These are phyloP conservation scores for Psilocybe cubensis DNA, from an alignment of 768 basidiomycete species.

Conservation along the genomic window DNA sequence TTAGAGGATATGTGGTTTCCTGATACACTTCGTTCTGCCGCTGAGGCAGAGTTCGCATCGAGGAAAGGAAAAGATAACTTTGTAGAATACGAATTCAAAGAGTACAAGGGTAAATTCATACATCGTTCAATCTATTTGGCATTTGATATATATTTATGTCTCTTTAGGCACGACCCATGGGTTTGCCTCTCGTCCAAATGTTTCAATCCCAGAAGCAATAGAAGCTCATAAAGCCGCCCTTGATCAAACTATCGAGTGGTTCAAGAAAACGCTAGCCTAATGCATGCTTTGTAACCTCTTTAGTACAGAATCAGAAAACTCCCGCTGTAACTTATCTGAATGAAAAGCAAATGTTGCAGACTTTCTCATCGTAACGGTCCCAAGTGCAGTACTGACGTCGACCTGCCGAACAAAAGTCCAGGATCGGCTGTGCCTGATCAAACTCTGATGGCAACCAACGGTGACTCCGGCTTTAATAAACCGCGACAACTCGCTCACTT, in stretches of 20 bases:
- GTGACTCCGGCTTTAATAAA: background rate
- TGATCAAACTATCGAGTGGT: conserved; percentile 46
- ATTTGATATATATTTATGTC: background rate
- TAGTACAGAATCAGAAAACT: too few relatives aligned
- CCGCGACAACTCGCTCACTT: background rate
- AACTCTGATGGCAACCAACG: too few relatives aligned
- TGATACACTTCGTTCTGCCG: conserved; percentile 28
- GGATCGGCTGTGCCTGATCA: too few relatives aligned
- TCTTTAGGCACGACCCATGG: conserved; percentile 46
- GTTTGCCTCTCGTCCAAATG: conserved; percentile 45
- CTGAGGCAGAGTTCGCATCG: conserved; percentile 38
- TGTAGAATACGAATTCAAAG: conserved; percentile 47
- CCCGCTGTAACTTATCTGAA: background rate
- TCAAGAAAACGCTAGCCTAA: conserved; percentile 33
- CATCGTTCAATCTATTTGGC: background rate
- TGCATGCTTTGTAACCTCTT: background rate
- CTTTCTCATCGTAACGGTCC: too few relatives aligned
- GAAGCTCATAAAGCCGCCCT: conserved; percentile 44
- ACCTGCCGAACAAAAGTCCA: too few relatives aligned
- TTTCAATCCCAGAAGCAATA: conserved; percentile 40
- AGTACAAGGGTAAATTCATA: conserved; percentile 46
- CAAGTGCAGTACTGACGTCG: too few relatives aligned
- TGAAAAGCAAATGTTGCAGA: background rate
- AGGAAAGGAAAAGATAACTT: conserved; percentile 38
- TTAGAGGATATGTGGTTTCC: conserved; percentile 44